Percentiles rank a stretch among this genome's conserved stretches.
Conservation (phyloP, 768 basidiomycete genomes). For the Rubroboletus satanas region DNA sequence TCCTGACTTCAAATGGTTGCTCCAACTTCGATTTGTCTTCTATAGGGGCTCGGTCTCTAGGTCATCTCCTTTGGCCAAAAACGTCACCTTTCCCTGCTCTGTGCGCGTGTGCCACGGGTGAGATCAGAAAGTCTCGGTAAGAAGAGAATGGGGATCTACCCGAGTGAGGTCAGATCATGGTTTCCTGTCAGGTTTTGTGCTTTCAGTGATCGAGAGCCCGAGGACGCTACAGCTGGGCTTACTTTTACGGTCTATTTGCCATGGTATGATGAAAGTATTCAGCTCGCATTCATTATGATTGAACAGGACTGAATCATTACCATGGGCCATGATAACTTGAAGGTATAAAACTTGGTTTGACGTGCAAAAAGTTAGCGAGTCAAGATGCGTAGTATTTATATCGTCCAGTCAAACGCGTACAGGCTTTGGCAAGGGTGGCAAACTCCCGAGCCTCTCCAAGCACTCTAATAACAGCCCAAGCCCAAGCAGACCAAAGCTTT, state of each 20-base stretch:
- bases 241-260: constrained; percentile 15
- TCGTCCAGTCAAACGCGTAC: not conserved
- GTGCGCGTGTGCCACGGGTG: not conserved
- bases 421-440: constrained; percentile 21
- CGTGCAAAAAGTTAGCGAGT: not conserved
- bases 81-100: constrained; percentile 15
- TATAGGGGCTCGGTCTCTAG: not conserved
- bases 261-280: not conserved
- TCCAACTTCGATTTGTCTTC: constrained; percentile 15
- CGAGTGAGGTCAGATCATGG: constrained; percentile 2
- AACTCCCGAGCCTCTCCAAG: constrained; percentile 40
- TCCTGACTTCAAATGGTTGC: constrained; percentile 19
- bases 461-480: constrained; percentile 57
- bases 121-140: not conserved
- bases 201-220: not conserved
- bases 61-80: not conserved
- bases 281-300: not conserved
- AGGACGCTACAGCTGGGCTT: not conserved
- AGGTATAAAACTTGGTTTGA: not conserved
- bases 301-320: constrained; percentile 8
- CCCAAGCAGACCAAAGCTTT: constrained; percentile 68
- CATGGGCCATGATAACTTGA: constrained; percentile 13
- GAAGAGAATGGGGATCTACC: constrained; percentile 9
- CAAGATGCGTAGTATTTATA: not conserved
- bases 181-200: constrained; percentile 7